These are phyloP conservation scores for Taiozyma sp. DNA, from an alignment of 1,139 yeast species.

Conservation along the genomic window DNA sequence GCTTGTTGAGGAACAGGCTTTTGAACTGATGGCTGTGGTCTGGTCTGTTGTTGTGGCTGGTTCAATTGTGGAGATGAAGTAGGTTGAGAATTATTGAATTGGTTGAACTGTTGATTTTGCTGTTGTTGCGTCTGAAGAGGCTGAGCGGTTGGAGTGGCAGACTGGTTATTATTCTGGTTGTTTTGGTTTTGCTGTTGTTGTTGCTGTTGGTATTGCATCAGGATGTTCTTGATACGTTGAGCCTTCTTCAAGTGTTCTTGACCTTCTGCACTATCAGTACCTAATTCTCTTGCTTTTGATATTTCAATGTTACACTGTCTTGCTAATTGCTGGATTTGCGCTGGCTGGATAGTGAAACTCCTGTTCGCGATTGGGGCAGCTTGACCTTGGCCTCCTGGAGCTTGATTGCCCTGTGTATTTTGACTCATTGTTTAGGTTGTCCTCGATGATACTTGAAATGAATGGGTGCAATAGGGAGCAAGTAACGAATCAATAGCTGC, in stretches of 20 bases:
- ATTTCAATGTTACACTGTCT: slow-evolving; percentile 56
- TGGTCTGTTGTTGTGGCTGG: slow-evolving; percentile 7
- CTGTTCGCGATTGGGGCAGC: background rate
- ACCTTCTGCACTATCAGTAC: slow-evolving; percentile 61
- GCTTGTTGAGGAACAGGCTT: background rate
- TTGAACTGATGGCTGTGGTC: slow-evolving; percentile 3
- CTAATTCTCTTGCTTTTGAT: slow-evolving; percentile 51
- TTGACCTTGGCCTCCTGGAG: slow-evolving; percentile 1
- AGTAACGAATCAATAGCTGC: background rate
- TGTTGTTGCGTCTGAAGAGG: slow-evolving; percentile 16
- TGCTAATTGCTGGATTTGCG: slow-evolving; percentile 58
- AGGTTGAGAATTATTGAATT: slow-evolving; percentile 13
- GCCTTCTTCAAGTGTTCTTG: slow-evolving; percentile 63
- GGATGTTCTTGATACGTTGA: slow-evolving; percentile 41
- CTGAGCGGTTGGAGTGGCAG: slow-evolving; percentile 12
- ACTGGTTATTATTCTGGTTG: slow-evolving; percentile 12
- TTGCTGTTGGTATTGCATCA: slow-evolving; percentile 22
- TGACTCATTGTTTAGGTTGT: slow-evolving; percentile 3
- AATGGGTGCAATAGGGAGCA: background rate
- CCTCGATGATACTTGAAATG: background rate
- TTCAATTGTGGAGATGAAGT: slow-evolving; percentile 13
- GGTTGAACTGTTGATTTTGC: slow-evolving; percentile 13
- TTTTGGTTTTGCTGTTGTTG: slow-evolving; percentile 16
- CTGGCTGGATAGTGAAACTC: slow-evolving; percentile 34
- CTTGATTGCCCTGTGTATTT: slow-evolving; percentile 1